Conservation (phyloP, 257 asterid species). For the Schizonepeta tenuifolia region DNA sequence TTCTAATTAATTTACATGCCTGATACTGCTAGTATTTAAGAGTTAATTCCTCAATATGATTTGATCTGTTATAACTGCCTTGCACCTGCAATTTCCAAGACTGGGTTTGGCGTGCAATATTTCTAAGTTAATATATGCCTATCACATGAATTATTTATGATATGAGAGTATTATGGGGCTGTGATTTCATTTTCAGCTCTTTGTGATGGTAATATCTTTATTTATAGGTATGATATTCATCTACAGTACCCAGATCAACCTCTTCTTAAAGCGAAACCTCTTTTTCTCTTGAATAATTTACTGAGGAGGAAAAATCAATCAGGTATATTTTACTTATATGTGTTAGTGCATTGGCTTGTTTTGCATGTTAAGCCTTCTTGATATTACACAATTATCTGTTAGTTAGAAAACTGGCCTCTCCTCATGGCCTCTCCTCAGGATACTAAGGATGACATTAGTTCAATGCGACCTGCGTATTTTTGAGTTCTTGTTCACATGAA, state of each 20-base stretch:
- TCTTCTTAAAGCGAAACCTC: constrained; percentile 83
- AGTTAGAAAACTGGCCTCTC: background rate
- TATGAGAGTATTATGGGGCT: constrained; percentile 19
- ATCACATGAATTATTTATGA: background rate
- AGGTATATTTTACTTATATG: constrained; percentile 49
- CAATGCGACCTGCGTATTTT: background rate
- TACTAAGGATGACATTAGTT: background rate
- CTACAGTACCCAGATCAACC: constrained; percentile 82
- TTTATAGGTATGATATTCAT: constrained; percentile 54
- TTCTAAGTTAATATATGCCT: constrained; percentile 14
- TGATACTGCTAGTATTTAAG: too few relatives aligned
- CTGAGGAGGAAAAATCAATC: constrained; percentile 73
- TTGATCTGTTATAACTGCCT: constrained; percentile 17
- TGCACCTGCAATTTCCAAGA: constrained; percentile 25
- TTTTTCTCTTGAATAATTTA: constrained; percentile 78
- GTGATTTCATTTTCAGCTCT: constrained; percentile 25
- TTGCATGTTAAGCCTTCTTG: constrained; percentile 16
- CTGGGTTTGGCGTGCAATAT: constrained; percentile 24
- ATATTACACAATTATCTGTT: background rate
- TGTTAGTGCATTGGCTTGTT: background rate
- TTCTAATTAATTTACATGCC: too few relatives aligned
- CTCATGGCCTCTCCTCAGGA: background rate
- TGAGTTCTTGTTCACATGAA: background rate
- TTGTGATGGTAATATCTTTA: constrained; percentile 37
- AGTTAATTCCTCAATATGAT: background rate